Base-by-base conservation (phyloP, 495 filamentous ascomycete genomes). In the Xylaria castorea region DNA sequence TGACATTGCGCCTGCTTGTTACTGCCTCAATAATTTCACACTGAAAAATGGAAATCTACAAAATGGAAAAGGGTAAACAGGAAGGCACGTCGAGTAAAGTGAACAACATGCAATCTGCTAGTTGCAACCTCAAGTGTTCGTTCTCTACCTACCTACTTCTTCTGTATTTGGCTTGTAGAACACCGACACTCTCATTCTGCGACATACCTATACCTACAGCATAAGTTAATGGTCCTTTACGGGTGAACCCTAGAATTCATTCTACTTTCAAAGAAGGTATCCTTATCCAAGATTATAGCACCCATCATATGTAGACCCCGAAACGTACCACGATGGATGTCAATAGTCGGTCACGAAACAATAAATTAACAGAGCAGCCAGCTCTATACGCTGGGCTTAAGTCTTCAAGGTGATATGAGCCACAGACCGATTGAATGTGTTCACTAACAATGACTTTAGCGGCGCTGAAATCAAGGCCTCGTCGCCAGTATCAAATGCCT, bases 381-480 rank as follows among this genome's bases (percentile, higher is more conserved):
- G 44, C 42, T 51, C 40, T 22, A 51, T 18, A 69, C 38, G 9
- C 22, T 38, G 67, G 48, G 25, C 8, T 48, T 40, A 30, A 51
- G 14, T 16, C 57, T 38, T 46, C 36, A 27, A 70, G 68, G 53
- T 62, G 25, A 48, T 5, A 22, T 27, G 7, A 9, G 12, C 53
- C 38, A 25, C 30, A 11, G 5, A 27, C n/a, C 7, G n/a, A 67
- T 50, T 30, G 12, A 32, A n/a, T 20, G 5, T 32, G 22, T 57
- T 27, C n/a, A 30, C 66, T 70, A 70, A 70, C 22, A 4, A 7
- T 36, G 22, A 27, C 9, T 27, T n/a, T 34, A 55, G 69, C 40
- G 25, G n/a, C 16, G 1, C 44, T 22, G 2, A 4, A 34, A 22
- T 22, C 30, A n/a, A 14, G 44, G 16, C 11, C 30, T 36, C 8